These are phyloP conservation scores for Anacardium occidentale DNA, from an alignment of 345 rosid genomes.

Conservation along the genomic window DNA sequence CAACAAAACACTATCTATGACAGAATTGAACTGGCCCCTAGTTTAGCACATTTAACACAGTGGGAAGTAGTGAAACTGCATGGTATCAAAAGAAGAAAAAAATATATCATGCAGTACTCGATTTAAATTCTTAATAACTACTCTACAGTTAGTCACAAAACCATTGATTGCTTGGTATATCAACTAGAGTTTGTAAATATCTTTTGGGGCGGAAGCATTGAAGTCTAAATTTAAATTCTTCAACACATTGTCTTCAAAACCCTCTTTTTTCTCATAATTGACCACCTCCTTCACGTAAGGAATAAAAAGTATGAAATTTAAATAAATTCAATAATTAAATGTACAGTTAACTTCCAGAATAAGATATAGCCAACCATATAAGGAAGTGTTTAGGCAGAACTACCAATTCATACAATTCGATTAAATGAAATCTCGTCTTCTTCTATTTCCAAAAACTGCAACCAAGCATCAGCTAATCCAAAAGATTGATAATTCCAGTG, in stretches of 20 bases:
- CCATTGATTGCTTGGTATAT: too few species aligned
- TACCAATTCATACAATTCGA: conserved; percentile 1
- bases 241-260: not conserved
- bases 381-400: not conserved
- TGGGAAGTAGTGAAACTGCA: too few species aligned
- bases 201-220: not conserved
- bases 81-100: too few species aligned
- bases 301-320: not conserved
- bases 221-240: not conserved
- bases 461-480: not conserved
- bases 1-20: not conserved
- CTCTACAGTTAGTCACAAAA: too few species aligned
- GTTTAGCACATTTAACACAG: too few species aligned
- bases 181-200: not conserved
- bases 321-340: too few species aligned
- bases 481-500: not conserved
- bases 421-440: not conserved
- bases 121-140: too few species aligned
- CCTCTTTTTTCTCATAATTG: not conserved
- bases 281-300: not conserved
- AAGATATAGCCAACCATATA: not conserved
- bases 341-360: not conserved
- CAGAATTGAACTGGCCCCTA: not conserved
- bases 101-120: too few species aligned
- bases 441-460: not conserved